These are phyloP conservation scores for Cyclostephanos tholiformis DNA, from an alignment of 108 stramenopile species.

Conservation along the genomic window DNA sequence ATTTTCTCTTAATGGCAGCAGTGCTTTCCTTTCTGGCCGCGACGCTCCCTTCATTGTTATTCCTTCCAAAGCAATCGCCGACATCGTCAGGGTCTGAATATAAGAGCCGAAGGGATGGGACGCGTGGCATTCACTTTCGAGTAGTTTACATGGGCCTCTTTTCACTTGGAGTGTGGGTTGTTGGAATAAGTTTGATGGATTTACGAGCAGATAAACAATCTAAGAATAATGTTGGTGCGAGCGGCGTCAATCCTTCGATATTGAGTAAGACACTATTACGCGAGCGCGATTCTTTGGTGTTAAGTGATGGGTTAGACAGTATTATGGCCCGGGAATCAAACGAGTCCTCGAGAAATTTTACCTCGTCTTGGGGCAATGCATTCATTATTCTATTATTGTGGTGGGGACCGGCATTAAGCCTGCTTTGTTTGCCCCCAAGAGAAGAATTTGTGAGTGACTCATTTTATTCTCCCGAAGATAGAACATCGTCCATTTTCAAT, in stretches of 20 bases:
- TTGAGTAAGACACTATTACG: background rate
- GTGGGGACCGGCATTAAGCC: constrained; percentile 65
- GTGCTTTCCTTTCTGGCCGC: constrained; percentile 65
- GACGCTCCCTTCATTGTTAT: constrained; percentile 57
- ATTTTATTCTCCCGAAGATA: background rate
- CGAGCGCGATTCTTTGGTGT: background rate
- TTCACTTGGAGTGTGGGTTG: constrained; percentile 60
- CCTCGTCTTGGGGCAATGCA: constrained; percentile 46
- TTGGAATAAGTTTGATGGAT: constrained; percentile 52
- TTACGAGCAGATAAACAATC: constrained; percentile 29
- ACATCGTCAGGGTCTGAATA: constrained; percentile 19
- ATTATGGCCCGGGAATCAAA: background rate
- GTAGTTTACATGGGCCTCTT: constrained; percentile 68
- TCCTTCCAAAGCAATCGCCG: constrained; percentile 56
- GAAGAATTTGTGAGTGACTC: constrained; percentile 29
- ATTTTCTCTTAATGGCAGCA: constrained; percentile 84
- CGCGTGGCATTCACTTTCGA: constrained; percentile 69
- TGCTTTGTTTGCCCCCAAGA: constrained; percentile 54
- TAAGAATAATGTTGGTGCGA: constrained; percentile 11
- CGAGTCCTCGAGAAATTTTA: constrained; percentile 13
- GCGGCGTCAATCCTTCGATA: constrained; percentile 8
- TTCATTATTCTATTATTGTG: constrained; percentile 61
- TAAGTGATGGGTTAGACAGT: background rate
- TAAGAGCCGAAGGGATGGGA: constrained; percentile 55
- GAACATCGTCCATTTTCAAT: constrained; percentile 6